phyloP scores from a whole-genome alignment of 169 alveolate genomes.

The Blepharisma undulans region DNA sequence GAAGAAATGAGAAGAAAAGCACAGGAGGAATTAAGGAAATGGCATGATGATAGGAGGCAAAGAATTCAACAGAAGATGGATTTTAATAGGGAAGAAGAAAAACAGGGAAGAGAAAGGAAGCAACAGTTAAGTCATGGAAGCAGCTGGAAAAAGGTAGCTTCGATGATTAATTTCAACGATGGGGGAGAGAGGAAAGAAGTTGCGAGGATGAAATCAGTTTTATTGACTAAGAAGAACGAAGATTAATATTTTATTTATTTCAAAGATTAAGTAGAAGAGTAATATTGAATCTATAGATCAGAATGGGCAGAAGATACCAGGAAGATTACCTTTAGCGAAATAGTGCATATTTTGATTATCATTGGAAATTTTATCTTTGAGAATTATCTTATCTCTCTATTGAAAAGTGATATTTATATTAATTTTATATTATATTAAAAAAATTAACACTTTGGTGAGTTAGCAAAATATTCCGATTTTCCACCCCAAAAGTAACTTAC shows the following conservation, averaged over 20 bases:
- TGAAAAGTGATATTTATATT: too few species aligned
- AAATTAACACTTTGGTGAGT: too few species aligned
- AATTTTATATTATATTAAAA: too few species aligned
- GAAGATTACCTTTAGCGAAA: too few species aligned
- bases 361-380: too few species aligned
- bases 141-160: slow-evolving; percentile 39
- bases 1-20: slow-evolving; percentile 19
- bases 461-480: too few species aligned
- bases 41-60: slow-evolving; percentile 22
- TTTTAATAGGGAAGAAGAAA: neutral
- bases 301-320: too few species aligned
- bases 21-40: neutral
- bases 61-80: neutral
- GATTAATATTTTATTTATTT: neutral
- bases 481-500: too few species aligned
- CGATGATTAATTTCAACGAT: slow-evolving; percentile 38
- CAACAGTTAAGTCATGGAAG: neutral
- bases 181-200: slow-evolving; percentile 19
- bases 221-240: slow-evolving; percentile 29
- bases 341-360: too few species aligned
- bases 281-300: neutral
- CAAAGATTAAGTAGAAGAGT: neutral
- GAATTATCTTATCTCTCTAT: too few species aligned
- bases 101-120: neutral
- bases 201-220: slow-evolving; percentile 37